phyloP scores from a whole-genome alignment of 441 rosid species.

The Eruca vesicaria region DNA sequence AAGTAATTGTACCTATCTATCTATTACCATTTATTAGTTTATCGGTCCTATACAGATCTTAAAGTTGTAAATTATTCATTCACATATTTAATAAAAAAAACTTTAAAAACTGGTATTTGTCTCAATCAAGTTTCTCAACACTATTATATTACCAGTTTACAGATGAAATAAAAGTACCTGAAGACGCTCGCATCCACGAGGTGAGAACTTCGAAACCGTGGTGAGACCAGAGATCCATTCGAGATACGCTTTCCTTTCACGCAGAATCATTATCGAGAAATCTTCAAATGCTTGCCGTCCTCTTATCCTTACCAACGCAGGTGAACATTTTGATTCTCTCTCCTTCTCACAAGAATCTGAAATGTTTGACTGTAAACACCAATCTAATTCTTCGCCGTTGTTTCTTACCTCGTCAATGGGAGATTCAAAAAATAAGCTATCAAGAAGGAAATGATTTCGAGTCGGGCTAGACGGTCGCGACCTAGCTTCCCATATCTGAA shows the following conservation, averaged over 20 bases:
- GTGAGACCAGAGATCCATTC: conserved; percentile 37
- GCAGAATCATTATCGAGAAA: conserved; percentile 50
- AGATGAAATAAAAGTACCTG: conserved; percentile 42
- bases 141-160: not conserved
- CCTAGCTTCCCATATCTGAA: conserved; percentile 88
- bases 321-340: conserved; percentile 32
- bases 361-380: conserved; percentile 34
- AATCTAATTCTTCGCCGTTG: conserved; percentile 22
- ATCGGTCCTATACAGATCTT: too few relatives aligned
- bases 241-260: conserved; percentile 54
- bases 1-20: too few relatives aligned
- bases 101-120: too few relatives aligned
- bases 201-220: conserved; percentile 61
- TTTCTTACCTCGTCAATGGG: not conserved
- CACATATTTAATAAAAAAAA: too few relatives aligned
- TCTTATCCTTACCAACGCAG: conserved; percentile 43
- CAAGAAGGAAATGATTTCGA: conserved; percentile 10
- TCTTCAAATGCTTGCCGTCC: conserved; percentile 69
- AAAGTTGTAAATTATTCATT: too few relatives aligned
- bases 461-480: conserved; percentile 38
- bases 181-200: conserved; percentile 53
- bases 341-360: conserved; percentile 46
- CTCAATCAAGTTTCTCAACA: not conserved
- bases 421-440: conserved; percentile 15
- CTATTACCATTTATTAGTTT: too few relatives aligned